phyloP scores from a whole-genome alignment of 805 yeast genomes.

The Kazachstania africana region DNA sequence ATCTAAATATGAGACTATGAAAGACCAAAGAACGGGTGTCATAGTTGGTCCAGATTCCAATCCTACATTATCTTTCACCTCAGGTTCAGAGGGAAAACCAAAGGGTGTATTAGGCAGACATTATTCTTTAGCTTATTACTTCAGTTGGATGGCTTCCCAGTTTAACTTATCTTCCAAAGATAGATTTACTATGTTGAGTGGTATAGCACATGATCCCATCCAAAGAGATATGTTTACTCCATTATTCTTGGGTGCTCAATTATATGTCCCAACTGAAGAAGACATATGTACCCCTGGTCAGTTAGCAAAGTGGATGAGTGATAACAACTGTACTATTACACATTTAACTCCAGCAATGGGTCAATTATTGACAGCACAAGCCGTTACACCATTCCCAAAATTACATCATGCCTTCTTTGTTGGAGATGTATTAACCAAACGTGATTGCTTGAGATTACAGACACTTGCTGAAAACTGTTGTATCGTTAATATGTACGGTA shows the following conservation, averaged over 20 bases:
- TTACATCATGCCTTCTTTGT: slow-evolving; percentile 96
- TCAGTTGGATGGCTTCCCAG: slow-evolving; percentile 94
- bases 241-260: slow-evolving; percentile 84
- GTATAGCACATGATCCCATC: slow-evolving; percentile 98
- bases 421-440: slow-evolving; percentile 92
- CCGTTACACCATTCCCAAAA: slow-evolving; percentile 70
- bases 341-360: slow-evolving; percentile 99
- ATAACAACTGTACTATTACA: slow-evolving; percentile 84
- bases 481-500: slow-evolving; percentile 97
- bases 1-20: slow-evolving; percentile 32
- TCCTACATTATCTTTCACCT: slow-evolving; percentile 92
- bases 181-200: slow-evolving; percentile 92
- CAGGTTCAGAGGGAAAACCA: slow-evolving; percentile 97
- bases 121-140: slow-evolving; percentile 90
- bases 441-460: slow-evolving; percentile 91
- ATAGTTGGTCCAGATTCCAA: slow-evolving; percentile 95
- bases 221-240: slow-evolving; percentile 99
- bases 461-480: slow-evolving; percentile 78
- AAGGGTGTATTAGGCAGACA: slow-evolving; percentile 98
- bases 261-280: slow-evolving; percentile 88
- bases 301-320: slow-evolving; percentile 94
- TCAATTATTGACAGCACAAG: slow-evolving; percentile 91
- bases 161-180: slow-evolving; percentile 71
- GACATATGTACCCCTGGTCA: slow-evolving; percentile 98
- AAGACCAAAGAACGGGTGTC: slow-evolving; percentile 65